Evolutionary conservation across 1,284 basidiomycete genomes (phyloP), one percentile per base, ranked within the genome.

Genomic region (Xerocomus amazonicus): DNA sequence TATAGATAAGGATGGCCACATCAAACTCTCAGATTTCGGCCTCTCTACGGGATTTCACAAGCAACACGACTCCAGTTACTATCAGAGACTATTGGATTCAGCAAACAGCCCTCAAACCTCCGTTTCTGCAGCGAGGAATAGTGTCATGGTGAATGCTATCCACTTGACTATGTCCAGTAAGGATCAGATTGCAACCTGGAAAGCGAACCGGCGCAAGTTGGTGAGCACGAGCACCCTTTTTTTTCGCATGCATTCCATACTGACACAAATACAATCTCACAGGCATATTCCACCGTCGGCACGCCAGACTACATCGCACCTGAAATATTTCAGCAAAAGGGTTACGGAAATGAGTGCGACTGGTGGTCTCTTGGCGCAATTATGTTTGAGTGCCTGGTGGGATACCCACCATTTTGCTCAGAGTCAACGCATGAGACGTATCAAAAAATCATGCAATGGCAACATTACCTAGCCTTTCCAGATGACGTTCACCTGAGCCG

Each of bases 221-320:
- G 90, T 90, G 59, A 54, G 82, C 69, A 6, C 19, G 2, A 23
- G 19, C 19, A 3, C 19, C 4, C 26, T 44, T 34, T 32, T 26
- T 19, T 14, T 47, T 36, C 28, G 23, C 16, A 14, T 23, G 13
- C 13, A 28, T 37, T 6, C 6, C 17, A 16, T 12, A n/a, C 27
- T 34, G 9, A 26, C 34, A 31, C 27, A 35, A 32, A 41, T 37
- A n/a, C 9, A 37, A 26, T 49, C 6, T 38, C 16, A 33, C 27
- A 92, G 90, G 97, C 97, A 6, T 99, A 97, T 71, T 97, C 95
- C 2, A 99, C 97, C n/a, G 97, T 99, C 54, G 96, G 97, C 37
- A 99, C 96, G 19, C 97, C 97, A 1, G 96, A 99, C 71, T 99
- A 99, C 70, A 99, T 99, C 60, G 95, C 97, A 2, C 96, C 96